A percentile compares a stretch with the other conserved stretches of the same genome.
These are phyloP conservation scores for Blumeriella jaapii DNA, from an alignment of 2,329 filamentous ascomycete species.

Conservation along the genomic window DNA sequence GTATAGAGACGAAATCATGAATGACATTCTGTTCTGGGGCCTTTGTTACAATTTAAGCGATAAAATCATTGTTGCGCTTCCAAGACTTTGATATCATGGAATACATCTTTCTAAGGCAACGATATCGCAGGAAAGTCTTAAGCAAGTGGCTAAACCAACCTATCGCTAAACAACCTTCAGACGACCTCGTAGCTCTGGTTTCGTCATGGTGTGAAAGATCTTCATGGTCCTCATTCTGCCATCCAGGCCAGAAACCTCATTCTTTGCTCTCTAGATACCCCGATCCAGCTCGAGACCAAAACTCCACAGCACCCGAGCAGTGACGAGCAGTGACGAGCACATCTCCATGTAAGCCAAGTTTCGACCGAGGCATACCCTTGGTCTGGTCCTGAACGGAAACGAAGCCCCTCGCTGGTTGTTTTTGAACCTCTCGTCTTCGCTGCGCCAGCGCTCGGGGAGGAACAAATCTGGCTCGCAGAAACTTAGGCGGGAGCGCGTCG, in stretches of 20 bases:
- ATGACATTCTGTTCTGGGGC: too few species aligned
- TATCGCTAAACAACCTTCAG: neutral
- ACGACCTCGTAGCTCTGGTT: neutral
- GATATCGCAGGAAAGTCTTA: too few species aligned
- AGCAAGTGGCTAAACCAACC: too few species aligned
- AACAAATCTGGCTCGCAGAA: slow-evolving; percentile 1
- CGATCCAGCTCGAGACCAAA: slow-evolving; percentile 4
- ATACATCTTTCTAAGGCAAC: too few species aligned
- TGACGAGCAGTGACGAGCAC: slow-evolving; percentile 7
- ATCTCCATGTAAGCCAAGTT: slow-evolving; percentile 12
- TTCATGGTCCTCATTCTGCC: neutral
- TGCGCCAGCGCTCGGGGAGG: slow-evolving; percentile 1
- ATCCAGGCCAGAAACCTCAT: neutral
- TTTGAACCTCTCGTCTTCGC: neutral
- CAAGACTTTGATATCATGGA: too few species aligned
- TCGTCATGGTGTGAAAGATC: neutral
- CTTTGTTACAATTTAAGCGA: too few species aligned
- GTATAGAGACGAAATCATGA: too few species aligned
- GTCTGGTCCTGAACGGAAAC: slow-evolving; percentile 7
- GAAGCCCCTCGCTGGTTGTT: neutral
- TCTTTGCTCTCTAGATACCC: neutral
- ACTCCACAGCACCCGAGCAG: slow-evolving; percentile 7
- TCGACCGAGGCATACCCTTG: slow-evolving; percentile 9
- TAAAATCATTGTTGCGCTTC: too few species aligned
- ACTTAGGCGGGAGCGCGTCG: neutral